Conservation (phyloP, 73 alveolate species). For the Paraurostyla sp. region DNA sequence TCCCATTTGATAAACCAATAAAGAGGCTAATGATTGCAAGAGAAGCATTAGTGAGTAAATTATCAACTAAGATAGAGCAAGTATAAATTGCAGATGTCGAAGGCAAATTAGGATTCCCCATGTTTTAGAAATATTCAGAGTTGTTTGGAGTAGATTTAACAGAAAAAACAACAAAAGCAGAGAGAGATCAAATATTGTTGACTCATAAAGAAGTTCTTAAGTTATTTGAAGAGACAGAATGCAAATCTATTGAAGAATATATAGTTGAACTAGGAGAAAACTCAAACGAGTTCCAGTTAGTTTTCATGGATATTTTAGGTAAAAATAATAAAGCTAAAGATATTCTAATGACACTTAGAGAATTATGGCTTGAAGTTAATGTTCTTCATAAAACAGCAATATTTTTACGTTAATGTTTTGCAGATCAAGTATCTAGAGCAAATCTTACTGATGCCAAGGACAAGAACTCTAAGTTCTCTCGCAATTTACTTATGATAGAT, state of each 20-base stretch:
- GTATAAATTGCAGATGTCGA: conserved; percentile 47
- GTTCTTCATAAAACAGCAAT: conserved; percentile 74
- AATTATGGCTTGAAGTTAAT: conserved; percentile 72
- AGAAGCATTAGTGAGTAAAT: conserved; percentile 52
- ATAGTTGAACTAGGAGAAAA: conserved; percentile 71
- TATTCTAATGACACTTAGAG: conserved; percentile 60
- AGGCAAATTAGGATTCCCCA: conserved; percentile 64
- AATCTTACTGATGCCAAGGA: conserved; percentile 59
- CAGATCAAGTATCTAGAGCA: conserved; percentile 71
- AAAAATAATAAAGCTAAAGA: conserved; percentile 48
- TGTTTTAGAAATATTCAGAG: conserved; percentile 61
- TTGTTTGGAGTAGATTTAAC: conserved; percentile 64
- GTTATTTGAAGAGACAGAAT: conserved; percentile 66
- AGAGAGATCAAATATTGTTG: conserved; percentile 37
- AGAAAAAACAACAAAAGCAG: conserved; percentile 14
- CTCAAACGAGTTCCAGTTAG: conserved; percentile 60
- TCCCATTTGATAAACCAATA: conserved; percentile 64
- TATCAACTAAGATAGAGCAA: conserved; percentile 45
- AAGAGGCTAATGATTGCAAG: conserved; percentile 42
- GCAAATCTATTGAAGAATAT: conserved; percentile 65
- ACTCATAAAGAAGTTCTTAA: conserved; percentile 54
- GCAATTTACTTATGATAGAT: conserved; percentile 56
- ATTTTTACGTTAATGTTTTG: conserved; percentile 68
- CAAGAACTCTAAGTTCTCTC: conserved; percentile 63
- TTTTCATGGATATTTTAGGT: conserved; percentile 45